These are phyloP conservation scores for Verticillium dahliae DNA, from an alignment of 2,329 filamentous ascomycete species.

Conservation along the genomic window DNA sequence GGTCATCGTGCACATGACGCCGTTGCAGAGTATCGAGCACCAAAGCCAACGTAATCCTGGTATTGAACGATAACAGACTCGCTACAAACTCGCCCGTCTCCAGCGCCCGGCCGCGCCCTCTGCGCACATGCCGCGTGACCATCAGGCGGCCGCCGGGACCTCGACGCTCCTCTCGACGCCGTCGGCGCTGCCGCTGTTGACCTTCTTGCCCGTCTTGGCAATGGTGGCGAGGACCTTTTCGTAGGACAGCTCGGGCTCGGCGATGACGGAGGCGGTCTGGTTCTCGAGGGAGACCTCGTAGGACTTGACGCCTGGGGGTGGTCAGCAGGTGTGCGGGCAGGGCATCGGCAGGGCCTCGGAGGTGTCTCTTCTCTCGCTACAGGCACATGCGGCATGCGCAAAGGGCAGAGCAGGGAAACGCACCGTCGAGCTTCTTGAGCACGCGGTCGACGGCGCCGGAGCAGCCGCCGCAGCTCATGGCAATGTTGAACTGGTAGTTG, in stretches of 20 bases:
- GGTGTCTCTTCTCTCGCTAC: no score
- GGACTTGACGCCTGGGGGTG: slow-evolving; percentile 69
- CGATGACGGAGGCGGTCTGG: slow-evolving; percentile 73
- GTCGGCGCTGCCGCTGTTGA: slow-evolving; percentile 70
- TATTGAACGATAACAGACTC: not conserved
- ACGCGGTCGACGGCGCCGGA: slow-evolving; percentile 89
- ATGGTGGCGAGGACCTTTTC: slow-evolving; percentile 80
- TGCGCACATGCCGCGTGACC: no score
- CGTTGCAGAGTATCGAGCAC: no score
- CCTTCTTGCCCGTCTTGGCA: slow-evolving; percentile 90
- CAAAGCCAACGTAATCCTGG: no score
- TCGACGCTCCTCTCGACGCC: slow-evolving; percentile 50
- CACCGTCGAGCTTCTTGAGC: slow-evolving; percentile 86
- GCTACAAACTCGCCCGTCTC: not conserved
- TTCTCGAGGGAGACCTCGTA: slow-evolving; percentile 83
- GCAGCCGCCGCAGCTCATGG: slow-evolving; percentile 94
- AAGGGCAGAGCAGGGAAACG: slow-evolving; percentile 18
- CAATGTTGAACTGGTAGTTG: slow-evolving; percentile 91
- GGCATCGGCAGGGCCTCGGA: no score
- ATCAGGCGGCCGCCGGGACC: slow-evolving; percentile 18
- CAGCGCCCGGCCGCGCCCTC: not conserved
- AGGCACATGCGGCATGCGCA: no score
- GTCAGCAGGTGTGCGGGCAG: not conserved
- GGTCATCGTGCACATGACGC: no score
- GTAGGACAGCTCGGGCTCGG: slow-evolving; percentile 64